Percentiles rank a stretch among this genome's conserved stretches.
phyloP scores from a whole-genome alignment of 2,329 filamentous ascomycete genomes.

The Penicillium freii region DNA sequence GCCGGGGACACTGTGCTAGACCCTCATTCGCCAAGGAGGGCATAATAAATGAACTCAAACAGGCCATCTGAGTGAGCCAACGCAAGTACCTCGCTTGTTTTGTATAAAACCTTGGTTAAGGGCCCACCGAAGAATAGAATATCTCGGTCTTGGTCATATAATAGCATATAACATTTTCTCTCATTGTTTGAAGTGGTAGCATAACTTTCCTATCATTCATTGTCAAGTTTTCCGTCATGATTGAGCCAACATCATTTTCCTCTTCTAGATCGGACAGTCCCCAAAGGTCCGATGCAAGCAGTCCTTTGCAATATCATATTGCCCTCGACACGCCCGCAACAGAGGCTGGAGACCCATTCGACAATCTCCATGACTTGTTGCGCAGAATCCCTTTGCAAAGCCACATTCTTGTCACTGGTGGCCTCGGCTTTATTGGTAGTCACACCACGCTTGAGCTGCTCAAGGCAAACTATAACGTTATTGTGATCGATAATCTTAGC shows the following conservation, averaged over 20 bases:
- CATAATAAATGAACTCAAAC: slow-evolving; percentile 17
- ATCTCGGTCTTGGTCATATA: slow-evolving; percentile 14
- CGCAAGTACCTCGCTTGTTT: slow-evolving; percentile 13
- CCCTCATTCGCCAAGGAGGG: slow-evolving; percentile 12
- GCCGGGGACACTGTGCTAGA: slow-evolving; percentile 13
- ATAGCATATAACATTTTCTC: slow-evolving; percentile 10
- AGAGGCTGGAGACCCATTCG: slow-evolving; percentile 46
- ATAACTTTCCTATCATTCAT: background rate
- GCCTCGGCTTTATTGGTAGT: slow-evolving; percentile 45
- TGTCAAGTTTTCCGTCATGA: background rate
- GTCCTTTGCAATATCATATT: slow-evolving; percentile 31
- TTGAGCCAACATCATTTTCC: slow-evolving; percentile 9
- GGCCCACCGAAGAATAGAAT: slow-evolving; percentile 2
- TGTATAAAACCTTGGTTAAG: slow-evolving; percentile 20
- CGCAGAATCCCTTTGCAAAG: slow-evolving; percentile 37
- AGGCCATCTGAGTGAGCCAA: slow-evolving; percentile 11
- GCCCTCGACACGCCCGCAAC: slow-evolving; percentile 46
- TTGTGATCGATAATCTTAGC: slow-evolving; percentile 44
- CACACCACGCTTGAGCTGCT: slow-evolving; percentile 45
- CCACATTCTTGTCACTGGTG: slow-evolving; percentile 45
- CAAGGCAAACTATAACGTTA: slow-evolving; percentile 42
- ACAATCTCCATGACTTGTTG: slow-evolving; percentile 44
- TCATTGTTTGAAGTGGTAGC: background rate
- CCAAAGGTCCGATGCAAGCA: slow-evolving; percentile 31
- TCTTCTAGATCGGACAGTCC: slow-evolving; percentile 30